phyloP scores from a whole-genome alignment of 371 early-diverging fungal genomes.

The Mucor mucedo region DNA sequence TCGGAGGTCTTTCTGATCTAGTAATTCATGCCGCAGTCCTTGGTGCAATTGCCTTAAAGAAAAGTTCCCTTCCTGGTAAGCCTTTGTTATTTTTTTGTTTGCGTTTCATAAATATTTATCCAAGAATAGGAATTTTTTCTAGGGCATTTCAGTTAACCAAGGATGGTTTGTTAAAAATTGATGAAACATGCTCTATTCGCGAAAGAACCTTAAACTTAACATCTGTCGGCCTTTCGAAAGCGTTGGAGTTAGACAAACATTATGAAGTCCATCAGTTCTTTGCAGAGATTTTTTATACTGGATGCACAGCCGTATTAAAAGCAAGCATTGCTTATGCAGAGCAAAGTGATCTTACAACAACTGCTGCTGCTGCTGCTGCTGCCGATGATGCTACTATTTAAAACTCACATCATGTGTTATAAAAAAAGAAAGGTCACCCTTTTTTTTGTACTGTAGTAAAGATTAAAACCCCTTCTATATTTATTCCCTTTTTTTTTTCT shows the following conservation, averaged over 20 bases:
- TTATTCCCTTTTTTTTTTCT: slow-evolving; percentile 4
- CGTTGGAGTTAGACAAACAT: slow-evolving; percentile 64
- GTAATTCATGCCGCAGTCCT: slow-evolving; percentile 60
- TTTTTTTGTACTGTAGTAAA: not conserved
- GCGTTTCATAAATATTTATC: not conserved
- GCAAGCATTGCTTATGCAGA: slow-evolving; percentile 68
- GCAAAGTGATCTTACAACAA: slow-evolving; percentile 1
- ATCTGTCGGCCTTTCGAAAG: slow-evolving; percentile 58
- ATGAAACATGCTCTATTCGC: slow-evolving; percentile 60
- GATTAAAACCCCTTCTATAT: slow-evolving; percentile 6
- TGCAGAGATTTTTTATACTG: slow-evolving; percentile 50
- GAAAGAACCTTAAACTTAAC: slow-evolving; percentile 61
- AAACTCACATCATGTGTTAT: not conserved
- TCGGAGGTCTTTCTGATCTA: slow-evolving; percentile 41
- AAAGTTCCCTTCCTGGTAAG: slow-evolving; percentile 62
- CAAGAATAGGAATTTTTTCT: slow-evolving; percentile 13
- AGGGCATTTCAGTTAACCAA: slow-evolving; percentile 18
- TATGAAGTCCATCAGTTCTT: slow-evolving; percentile 66
- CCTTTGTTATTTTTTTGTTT: not conserved
- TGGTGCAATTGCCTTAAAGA: slow-evolving; percentile 64
- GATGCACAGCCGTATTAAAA: slow-evolving; percentile 42
- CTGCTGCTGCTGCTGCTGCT: not conserved
- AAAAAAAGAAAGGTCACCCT: slow-evolving; percentile 4
- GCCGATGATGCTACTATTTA: not conserved
- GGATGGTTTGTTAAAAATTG: slow-evolving; percentile 52